Conservation (phyloP, 202 grass and related monocot genomes). For the Carex arenaria region DNA sequence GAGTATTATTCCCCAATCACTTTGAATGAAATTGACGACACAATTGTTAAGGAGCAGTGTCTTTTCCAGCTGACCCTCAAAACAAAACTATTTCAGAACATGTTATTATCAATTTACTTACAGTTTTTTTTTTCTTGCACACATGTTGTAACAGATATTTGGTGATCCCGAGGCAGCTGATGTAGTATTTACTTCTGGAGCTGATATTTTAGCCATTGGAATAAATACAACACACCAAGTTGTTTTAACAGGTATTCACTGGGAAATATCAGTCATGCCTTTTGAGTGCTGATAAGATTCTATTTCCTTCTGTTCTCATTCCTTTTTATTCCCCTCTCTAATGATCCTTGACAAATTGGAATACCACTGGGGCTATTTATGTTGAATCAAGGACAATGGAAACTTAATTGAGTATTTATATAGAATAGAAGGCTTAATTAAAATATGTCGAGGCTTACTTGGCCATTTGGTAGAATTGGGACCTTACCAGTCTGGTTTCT, state of each 20-base stretch:
- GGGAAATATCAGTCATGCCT: neutral
- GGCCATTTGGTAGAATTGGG: neutral
- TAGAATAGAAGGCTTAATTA: neutral
- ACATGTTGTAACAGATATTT: conserved; percentile 48
- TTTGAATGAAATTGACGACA: neutral
- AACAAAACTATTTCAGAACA: neutral
- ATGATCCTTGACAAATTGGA: neutral
- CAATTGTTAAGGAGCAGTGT: neutral
- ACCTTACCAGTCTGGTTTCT: neutral
- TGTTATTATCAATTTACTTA: conserved; percentile 14
- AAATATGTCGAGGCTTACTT: neutral
- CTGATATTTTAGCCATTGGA: conserved; percentile 87
- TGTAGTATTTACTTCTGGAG: conserved; percentile 79
- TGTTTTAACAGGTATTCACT: conserved; percentile 55
- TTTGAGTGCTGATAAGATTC: neutral
- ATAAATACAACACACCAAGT: conserved; percentile 96
- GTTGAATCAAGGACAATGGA: neutral
- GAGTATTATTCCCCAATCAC: neutral
- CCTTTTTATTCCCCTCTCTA: neutral
- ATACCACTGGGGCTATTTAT: neutral
- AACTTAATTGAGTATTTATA: neutral
- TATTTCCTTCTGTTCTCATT: neutral
- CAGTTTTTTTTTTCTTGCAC: neutral
- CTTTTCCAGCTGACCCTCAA: neutral
- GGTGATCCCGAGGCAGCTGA: conserved; percentile 88